These are phyloP conservation scores for Schizochytrium sp. DNA, from an alignment of 108 stramenopile genomes.

Conservation along the genomic window DNA sequence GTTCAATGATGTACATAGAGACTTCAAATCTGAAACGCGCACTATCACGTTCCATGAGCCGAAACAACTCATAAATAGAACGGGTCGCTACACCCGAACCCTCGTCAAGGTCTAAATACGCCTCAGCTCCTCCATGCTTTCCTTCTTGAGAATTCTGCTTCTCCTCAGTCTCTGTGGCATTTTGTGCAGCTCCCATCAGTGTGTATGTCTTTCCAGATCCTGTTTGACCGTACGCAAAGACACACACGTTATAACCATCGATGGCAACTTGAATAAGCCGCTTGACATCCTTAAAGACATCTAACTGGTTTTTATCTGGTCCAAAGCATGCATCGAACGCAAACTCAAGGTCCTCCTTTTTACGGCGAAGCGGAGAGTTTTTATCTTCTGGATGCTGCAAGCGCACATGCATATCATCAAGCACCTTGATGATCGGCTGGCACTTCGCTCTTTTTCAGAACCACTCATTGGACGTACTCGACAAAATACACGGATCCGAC, in stretches of 20 bases:
- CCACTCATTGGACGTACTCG: conserved; percentile 60
- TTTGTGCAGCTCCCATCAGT: conserved; percentile 62
- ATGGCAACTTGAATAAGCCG: conserved; percentile 61
- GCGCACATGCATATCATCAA: conserved; percentile 29
- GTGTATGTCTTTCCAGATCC: conserved; percentile 74
- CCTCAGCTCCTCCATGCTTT: background rate
- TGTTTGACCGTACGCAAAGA: conserved; percentile 69
- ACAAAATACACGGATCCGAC: conserved; percentile 50
- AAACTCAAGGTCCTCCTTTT: conserved; percentile 24
- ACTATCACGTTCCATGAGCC: background rate
- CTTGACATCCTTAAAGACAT: conserved; percentile 68
- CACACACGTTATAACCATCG: conserved; percentile 68
- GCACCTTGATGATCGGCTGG: background rate
- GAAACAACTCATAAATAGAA: background rate
- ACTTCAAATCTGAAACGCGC: conserved; percentile 28
- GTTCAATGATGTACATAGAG: conserved; percentile 53
- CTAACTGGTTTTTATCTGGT: conserved; percentile 59
- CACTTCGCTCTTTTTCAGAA: conserved; percentile 47
- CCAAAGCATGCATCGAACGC: conserved; percentile 57
- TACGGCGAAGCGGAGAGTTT: background rate
- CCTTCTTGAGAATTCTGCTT: background rate
- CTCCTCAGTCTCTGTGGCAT: background rate
- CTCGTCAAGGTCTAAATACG: background rate
- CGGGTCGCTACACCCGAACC: conserved; percentile 50
- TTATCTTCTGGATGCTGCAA: background rate